phyloP scores from a whole-genome alignment of 495 filamentous ascomycete species.

The Penicillium fimorum region DNA sequence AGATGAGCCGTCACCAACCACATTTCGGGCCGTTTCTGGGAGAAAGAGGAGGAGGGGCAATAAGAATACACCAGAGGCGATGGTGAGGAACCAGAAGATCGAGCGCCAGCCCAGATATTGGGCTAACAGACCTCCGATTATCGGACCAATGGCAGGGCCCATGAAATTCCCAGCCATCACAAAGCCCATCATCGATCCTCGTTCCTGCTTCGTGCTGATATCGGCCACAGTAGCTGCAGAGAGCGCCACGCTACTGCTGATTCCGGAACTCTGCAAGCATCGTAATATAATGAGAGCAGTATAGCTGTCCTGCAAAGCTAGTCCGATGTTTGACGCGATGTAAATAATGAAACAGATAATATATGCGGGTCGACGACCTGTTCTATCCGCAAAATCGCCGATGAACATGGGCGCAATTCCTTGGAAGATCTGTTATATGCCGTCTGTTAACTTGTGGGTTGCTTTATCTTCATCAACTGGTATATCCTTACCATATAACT shows the following conservation, averaged over 20 bases:
- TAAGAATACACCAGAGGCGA: constrained; percentile 48
- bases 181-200: constrained; percentile 45
- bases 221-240: constrained; percentile 43
- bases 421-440: constrained; percentile 42
- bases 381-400: constrained; percentile 46
- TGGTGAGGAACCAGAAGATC: constrained; percentile 74
- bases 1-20: constrained; percentile 48
- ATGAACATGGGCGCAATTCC: constrained; percentile 51
- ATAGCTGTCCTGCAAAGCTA: constrained; percentile 48
- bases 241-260: constrained; percentile 46
- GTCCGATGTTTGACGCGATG: constrained; percentile 47
- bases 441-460: neutral
- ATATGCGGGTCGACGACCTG: constrained; percentile 50
- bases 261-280: constrained; percentile 49
- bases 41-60: constrained; percentile 35
- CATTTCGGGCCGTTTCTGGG: constrained; percentile 46
- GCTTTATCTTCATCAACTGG: neutral
- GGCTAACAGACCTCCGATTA: constrained; percentile 63
- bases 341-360: constrained; percentile 49
- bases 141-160: constrained; percentile 57
- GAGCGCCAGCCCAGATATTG: constrained; percentile 67
- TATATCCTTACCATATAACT: constrained; percentile 32
- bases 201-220: constrained; percentile 38
- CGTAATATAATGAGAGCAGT: constrained; percentile 50
- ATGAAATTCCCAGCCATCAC: constrained; percentile 30